phyloP scores from a whole-genome alignment of 495 filamentous ascomycete genomes.

The Amorphotheca resinae region DNA sequence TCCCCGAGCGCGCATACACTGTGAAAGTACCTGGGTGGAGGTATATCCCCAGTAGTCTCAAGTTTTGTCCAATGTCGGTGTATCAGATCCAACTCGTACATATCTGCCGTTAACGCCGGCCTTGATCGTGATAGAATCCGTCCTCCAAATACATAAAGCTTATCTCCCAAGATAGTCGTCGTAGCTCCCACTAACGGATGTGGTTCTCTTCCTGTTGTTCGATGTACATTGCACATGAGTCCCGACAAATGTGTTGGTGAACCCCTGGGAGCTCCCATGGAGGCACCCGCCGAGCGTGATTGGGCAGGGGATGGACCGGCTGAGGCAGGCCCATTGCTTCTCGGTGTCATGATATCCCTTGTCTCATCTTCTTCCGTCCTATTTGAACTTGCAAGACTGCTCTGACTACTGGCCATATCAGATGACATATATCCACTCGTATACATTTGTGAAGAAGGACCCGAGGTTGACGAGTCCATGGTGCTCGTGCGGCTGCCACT shows the following conservation, averaged over 20 bases:
- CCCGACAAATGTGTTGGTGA: slow-evolving; percentile 58
- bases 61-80: slow-evolving; percentile 85
- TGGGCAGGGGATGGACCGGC: slow-evolving; percentile 31
- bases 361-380: slow-evolving; percentile 33
- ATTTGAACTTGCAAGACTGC: slow-evolving; percentile 32
- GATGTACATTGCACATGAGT: slow-evolving; percentile 84
- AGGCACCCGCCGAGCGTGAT: slow-evolving; percentile 30
- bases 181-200: slow-evolving; percentile 87
- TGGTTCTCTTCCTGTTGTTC: slow-evolving; percentile 82
- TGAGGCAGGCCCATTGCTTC: slow-evolving; percentile 37
- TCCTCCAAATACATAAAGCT: slow-evolving; percentile 91
- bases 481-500: slow-evolving; percentile 38
- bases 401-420: slow-evolving; percentile 44
- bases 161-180: slow-evolving; percentile 88
- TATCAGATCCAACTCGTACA: slow-evolving; percentile 89
- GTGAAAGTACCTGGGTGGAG: slow-evolving; percentile 90
- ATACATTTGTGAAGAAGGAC: slow-evolving; percentile 29
- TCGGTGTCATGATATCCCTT: slow-evolving; percentile 34
- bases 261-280: slow-evolving; percentile 33
- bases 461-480: slow-evolving; percentile 48
- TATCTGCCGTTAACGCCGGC: slow-evolving; percentile 67
- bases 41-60: slow-evolving; percentile 71
- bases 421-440: slow-evolving; percentile 16
- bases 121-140: slow-evolving; percentile 70
- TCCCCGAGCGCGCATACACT: slow-evolving; percentile 88